Evolutionary conservation across 2,329 filamentous ascomycete genomes (phyloP).

Genomic region (Coniochaeta prunicola): DNA sequence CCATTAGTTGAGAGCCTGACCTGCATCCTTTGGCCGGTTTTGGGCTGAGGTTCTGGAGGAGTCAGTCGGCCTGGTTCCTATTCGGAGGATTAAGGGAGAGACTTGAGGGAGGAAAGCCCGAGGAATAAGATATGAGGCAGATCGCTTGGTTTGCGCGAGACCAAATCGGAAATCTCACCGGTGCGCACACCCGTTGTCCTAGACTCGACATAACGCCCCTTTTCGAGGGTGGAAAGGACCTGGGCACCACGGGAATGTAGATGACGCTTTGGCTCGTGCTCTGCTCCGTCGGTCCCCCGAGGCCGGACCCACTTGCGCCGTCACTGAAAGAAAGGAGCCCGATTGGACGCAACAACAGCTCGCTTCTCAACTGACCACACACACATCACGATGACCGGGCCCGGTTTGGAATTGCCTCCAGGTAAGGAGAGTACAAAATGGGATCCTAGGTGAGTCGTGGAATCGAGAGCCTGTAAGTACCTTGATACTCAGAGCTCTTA

Average conservation of each 20-base stretch:
- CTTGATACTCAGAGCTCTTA: no score
- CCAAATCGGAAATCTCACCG: neutral
- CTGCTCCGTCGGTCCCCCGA: constrained; percentile 1
- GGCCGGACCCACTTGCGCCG: neutral
- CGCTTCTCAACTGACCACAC: neutral
- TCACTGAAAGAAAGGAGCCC: neutral
- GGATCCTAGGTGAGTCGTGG: neutral
- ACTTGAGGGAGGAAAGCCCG: neutral
- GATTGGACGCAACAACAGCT: neutral
- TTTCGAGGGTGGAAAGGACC: neutral
- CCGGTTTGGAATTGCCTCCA: neutral
- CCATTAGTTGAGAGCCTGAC: neutral
- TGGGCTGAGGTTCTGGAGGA: neutral
- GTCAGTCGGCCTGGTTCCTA: neutral
- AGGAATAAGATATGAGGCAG: neutral
- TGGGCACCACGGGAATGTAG: no score
- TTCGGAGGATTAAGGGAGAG: neutral
- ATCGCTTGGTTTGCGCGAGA: no score
- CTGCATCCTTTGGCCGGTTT: neutral
- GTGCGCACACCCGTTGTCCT: neutral
- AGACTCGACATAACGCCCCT: neutral
- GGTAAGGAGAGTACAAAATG: neutral
- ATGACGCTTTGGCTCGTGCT: neutral
- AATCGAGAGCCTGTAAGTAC: neutral
- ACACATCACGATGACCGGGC: neutral